Base-by-base conservation (phyloP, 2,329 filamentous ascomycete species). In the Colletotrichum paranaense region DNA sequence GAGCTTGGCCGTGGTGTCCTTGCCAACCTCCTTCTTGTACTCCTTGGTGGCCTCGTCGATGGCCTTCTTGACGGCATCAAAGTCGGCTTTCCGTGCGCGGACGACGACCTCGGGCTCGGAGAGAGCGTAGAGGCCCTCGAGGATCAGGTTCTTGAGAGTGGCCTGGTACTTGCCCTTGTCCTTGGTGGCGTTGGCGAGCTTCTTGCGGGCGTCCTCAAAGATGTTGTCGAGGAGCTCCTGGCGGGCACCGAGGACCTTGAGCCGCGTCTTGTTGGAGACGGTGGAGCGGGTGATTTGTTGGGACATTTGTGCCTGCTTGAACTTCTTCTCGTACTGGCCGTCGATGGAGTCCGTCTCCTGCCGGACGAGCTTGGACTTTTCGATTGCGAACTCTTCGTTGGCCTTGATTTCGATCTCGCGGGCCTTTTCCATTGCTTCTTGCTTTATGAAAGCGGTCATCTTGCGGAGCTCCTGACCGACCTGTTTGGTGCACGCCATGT, bases 401-500 rank as follows among this genome's bases (percentile, higher is more conserved):
- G 97, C 97, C 87, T 98, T 98, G 87, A 98, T 93, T 82, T 97
- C 92, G 85, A 99, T 98, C 86, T 99, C 97, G 82, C 94, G 94
- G 80, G 95, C 95, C 87, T 99, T 99, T 84, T 99, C 97, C 81
- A 93, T 91, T 73, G 97, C 97, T 88, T 99, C 97, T 87, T 98
- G 97, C 85, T 95, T 94, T 92, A 99, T 99, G 91, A 99, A 99
- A 82, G 95, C 96, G 74, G 97, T 98, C 97, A 99, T 99, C 91
- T 99, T 99, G 90, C 94, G 95, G 86, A 99, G 94, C 92, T 99
- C 97, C 86, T 94, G 92, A 86, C 94, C 92, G 90, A 99, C 97
- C 95, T 98, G 83, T 32, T 49, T 49, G 42, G 42, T 49, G 42
- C 42, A 49, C 42, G 42, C 42, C 42, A 49, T 49, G 42, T 49